phyloP scores from a whole-genome alignment of 768 basidiomycete genomes.

The Tulasnella sp. region DNA sequence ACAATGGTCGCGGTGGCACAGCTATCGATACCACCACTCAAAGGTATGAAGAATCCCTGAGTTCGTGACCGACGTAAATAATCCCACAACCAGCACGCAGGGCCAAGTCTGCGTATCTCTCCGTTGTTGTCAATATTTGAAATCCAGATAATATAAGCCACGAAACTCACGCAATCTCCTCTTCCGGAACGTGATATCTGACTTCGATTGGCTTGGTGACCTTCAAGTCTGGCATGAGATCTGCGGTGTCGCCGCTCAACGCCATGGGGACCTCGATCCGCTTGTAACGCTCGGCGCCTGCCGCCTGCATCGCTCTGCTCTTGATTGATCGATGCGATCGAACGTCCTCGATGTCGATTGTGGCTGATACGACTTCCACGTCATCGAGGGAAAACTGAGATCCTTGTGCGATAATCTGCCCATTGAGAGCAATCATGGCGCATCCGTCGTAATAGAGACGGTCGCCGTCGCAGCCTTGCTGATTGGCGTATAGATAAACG shows the following conservation, averaged over 20 bases:
- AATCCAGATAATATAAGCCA: neutral
- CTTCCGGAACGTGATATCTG: constrained; percentile 77
- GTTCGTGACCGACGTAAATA: constrained; percentile 88
- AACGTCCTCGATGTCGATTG: constrained; percentile 94
- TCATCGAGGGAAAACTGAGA: constrained; percentile 93
- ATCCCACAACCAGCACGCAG: constrained; percentile 99
- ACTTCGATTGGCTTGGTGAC: constrained; percentile 43
- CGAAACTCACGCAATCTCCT: constrained; percentile 85
- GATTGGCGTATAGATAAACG: constrained; percentile 95
- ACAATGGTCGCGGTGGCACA: constrained; percentile 96
- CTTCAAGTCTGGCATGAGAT: constrained; percentile 34
- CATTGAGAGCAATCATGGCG: constrained; percentile 92
- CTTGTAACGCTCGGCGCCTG: constrained; percentile 58
- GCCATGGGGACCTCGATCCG: constrained; percentile 75
- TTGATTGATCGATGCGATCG: constrained; percentile 76
- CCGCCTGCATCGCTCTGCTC: constrained; percentile 85
- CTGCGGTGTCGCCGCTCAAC: constrained; percentile 58
- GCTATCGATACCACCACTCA: constrained; percentile 94
- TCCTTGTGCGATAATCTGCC: constrained; percentile 84
- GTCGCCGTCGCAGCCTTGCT: constrained; percentile 98
- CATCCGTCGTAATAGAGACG: constrained; percentile 97
- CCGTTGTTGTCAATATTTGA: neutral
- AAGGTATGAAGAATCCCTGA: constrained; percentile 89
- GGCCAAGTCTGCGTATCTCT: constrained; percentile 69
- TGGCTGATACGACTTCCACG: constrained; percentile 93